Evolutionary conservation across 495 filamentous ascomycete genomes (phyloP), one percentile per base, ranked within the genome.

Genomic region (Pseudotulostoma volvatum): DNA sequence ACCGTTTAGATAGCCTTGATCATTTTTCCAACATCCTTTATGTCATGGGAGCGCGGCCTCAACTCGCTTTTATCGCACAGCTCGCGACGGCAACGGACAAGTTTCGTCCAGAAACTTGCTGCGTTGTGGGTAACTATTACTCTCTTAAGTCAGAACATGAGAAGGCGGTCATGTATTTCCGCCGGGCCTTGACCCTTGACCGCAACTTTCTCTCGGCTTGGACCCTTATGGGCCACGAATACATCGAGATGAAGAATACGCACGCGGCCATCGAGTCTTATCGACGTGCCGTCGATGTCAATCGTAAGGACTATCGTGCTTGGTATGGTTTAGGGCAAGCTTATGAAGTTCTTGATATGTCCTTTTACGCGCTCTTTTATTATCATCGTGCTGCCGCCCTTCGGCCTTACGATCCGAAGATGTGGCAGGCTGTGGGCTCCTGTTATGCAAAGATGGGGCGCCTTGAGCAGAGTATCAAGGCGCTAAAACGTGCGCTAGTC

Each of bases 171-270:
- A 82, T 92, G 57, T 96, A 95, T 59, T 99, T 99, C 65, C 81
- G 92, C 3, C 81, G 92, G 13, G 92, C 92, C 0, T 63, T 99
- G n/a, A 94, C 84, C 1, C 68, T 99, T 1, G 92, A 99, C 53
- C 80, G 87, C 7, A 79, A 73, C 31, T 99, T 88, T 46, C 66
- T 93, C 20, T 88, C 83, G 3, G 92, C 92, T 9, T 99, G 92
- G 92, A 99, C 87, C 1, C 67, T 99, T 0, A 99, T 99, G 92
- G 92, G 92, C 7, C 92, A 96, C 54, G 92, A 99, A 53, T 99
- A 95, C 55, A 84, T 96, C 23, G 92, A 99, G 54, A 79, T 99
- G 63, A 99, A 96, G 50, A 99, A 99, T 50, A 99, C 92, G 0
- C 92, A 99, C 49, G 87, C 92, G 0, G 92, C 92, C 11, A 96